These are phyloP conservation scores for Zoysia pacifica DNA, from an alignment of 176 grass and related monocot genomes.

Conservation along the genomic window DNA sequence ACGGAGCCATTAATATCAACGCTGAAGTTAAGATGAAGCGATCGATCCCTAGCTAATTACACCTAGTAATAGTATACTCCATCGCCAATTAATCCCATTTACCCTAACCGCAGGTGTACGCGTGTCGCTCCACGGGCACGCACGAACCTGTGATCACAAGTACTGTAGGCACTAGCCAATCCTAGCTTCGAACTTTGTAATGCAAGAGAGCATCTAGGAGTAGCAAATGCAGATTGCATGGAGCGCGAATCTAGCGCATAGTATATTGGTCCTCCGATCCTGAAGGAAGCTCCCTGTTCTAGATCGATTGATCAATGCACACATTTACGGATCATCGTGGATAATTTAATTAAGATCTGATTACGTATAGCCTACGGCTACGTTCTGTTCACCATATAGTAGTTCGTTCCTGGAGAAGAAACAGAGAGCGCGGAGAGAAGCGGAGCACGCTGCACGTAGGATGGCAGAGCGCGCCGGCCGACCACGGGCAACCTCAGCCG, in stretches of 20 bases:
- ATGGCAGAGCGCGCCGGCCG: slow-evolving; percentile 7
- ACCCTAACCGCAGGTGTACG: no score
- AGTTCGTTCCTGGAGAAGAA: neutral
- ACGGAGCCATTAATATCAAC: slow-evolving; percentile 16
- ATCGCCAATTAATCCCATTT: neutral
- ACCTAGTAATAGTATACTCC: neutral
- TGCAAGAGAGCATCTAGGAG: neutral
- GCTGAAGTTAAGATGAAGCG: slow-evolving; percentile 29
- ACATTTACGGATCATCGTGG: neutral
- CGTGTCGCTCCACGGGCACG: no score
- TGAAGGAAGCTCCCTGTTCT: neutral
- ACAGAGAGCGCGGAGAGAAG: no score
- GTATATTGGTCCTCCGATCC: neutral
- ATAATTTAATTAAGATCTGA: neutral
- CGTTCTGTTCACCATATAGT: neutral
- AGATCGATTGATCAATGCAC: neutral
- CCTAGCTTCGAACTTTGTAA: neutral
- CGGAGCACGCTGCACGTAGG: neutral
- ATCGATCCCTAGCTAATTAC: slow-evolving; percentile 6
- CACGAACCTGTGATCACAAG: no score
- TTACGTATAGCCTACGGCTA: slow-evolving; percentile 3
- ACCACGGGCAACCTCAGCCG: neutral
- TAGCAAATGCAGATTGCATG: neutral
- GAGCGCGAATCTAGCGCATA: neutral
- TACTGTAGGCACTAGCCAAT: no score